phyloP scores from a whole-genome alignment of 1,139 yeast genomes.

The Diutina rugosa region DNA sequence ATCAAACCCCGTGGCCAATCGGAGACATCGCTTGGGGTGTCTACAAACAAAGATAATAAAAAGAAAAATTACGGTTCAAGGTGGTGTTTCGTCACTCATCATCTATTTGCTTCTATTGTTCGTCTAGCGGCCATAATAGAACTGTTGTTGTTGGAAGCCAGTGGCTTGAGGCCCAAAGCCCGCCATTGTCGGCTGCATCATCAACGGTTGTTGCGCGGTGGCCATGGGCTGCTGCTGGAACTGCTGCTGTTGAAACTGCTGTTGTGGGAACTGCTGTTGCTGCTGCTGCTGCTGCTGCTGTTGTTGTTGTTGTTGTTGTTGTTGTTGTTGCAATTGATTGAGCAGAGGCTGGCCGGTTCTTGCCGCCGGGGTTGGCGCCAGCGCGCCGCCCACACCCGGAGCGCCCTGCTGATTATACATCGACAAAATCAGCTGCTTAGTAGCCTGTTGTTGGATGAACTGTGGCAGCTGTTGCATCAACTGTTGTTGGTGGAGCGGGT shows the following conservation, averaged over 20 bases:
- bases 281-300: slow-evolving; percentile 5
- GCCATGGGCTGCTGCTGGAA: slow-evolving; percentile 11
- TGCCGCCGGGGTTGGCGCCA: slow-evolving; percentile 8
- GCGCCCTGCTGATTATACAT: slow-evolving; percentile 25
- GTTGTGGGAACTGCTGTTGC: slow-evolving; percentile 11
- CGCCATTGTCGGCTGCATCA: background rate
- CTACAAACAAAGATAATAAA: too few species aligned
- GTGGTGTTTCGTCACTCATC: background rate
- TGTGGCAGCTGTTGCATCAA: slow-evolving; percentile 32
- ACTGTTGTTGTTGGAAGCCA: slow-evolving; percentile 6
- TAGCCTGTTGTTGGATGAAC: slow-evolving; percentile 23
- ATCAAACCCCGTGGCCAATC: too few species aligned
- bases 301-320: slow-evolving; percentile 6
- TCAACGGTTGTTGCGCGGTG: slow-evolving; percentile 6
- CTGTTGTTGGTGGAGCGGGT: slow-evolving; percentile 40
- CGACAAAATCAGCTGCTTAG: slow-evolving; percentile 27
- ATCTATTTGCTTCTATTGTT: background rate
- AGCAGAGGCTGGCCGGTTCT: background rate
- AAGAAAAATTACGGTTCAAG: background rate
- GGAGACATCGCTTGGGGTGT: too few species aligned
- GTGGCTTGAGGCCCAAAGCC: slow-evolving; percentile 2
- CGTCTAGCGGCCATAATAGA: background rate
- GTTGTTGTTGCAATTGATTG: slow-evolving; percentile 5
- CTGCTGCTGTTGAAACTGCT: slow-evolving; percentile 14
- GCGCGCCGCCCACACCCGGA: slow-evolving; percentile 6